These are phyloP conservation scores for Xylaria longipes DNA, from an alignment of 495 filamentous ascomycete species.

Conservation along the genomic window DNA sequence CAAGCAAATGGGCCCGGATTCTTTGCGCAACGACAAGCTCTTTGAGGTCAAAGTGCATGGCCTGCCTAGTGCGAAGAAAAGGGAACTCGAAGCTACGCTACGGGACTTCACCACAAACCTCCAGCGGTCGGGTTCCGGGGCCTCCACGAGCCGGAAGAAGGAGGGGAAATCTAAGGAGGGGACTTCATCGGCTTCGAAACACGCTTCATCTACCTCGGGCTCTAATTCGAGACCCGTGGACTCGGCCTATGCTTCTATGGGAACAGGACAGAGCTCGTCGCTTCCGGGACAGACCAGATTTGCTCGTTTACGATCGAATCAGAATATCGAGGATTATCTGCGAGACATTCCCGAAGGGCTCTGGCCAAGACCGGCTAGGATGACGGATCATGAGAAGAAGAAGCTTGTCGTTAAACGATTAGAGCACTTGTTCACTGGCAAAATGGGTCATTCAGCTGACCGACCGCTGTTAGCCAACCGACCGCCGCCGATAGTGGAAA, in stretches of 20 bases:
- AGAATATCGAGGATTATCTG: conserved; percentile 65
- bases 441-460: conserved; percentile 49
- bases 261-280: conserved; percentile 56
- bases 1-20: conserved; percentile 65
- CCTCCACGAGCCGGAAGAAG: conserved; percentile 42
- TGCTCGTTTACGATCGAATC: conserved; percentile 45
- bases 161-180: conserved; percentile 41
- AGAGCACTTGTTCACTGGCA: conserved; percentile 82
- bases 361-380: conserved; percentile 55
- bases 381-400: conserved; percentile 73
- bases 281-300: conserved; percentile 35
- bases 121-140: conserved; percentile 48
- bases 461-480: conserved; percentile 41
- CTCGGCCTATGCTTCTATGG: conserved; percentile 78
- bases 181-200: conserved; percentile 49
- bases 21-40: conserved; percentile 68
- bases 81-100: conserved; percentile 74
- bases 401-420: conserved; percentile 72
- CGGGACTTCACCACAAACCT: conserved; percentile 67
- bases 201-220: conserved; percentile 56
- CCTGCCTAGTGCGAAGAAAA: conserved; percentile 67
- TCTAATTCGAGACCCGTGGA: conserved; percentile 65
- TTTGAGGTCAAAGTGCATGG: conserved; percentile 80
- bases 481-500: conserved; percentile 59
- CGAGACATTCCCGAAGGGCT: conserved; percentile 66